Conservation (phyloP, 805 yeast species). For the Teunomyces panamensis region DNA sequence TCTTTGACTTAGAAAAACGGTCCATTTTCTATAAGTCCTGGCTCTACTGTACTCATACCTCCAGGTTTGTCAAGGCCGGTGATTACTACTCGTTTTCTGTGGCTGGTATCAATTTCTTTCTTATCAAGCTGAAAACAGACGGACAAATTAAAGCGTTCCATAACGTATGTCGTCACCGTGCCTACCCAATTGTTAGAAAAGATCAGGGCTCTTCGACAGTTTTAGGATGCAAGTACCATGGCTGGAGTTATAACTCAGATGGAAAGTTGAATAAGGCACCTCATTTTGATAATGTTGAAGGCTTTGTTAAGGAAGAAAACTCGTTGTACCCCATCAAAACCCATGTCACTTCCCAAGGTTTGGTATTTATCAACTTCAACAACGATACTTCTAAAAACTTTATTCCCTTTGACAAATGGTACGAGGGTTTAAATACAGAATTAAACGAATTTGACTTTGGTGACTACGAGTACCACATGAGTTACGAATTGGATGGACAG, state of each 20-base stretch:
- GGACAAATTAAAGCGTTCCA: constrained; percentile 57
- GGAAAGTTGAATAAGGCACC: constrained; percentile 61
- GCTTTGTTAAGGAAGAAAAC: constrained; percentile 54
- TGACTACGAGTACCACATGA: constrained; percentile 63
- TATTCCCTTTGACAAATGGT: constrained; percentile 52
- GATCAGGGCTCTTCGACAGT: constrained; percentile 57
- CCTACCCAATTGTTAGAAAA: constrained; percentile 59
- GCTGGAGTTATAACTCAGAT: constrained; percentile 64
- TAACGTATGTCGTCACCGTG: constrained; percentile 64
- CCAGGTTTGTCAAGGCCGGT: constrained; percentile 56
- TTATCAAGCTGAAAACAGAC: constrained; percentile 48
- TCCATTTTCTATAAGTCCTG: constrained; percentile 56
- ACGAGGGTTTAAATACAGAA: constrained; percentile 48
- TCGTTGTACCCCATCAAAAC: constrained; percentile 54
- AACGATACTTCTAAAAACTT: constrained; percentile 40
- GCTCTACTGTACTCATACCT: constrained; percentile 51
- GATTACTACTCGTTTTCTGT: constrained; percentile 52
- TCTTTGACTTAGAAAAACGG: constrained; percentile 57
- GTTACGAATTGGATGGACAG: constrained; percentile 59
- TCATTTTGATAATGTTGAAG: constrained; percentile 57
- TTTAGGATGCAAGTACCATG: constrained; percentile 61
- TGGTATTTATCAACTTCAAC: constrained; percentile 53
- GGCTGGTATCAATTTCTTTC: constrained; percentile 53
- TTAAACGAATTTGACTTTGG: constrained; percentile 57
- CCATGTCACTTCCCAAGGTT: constrained; percentile 54